These are phyloP conservation scores for Apophysomyces sp. DNA, from an alignment of 371 early-diverging fungal genomes.

Conservation along the genomic window DNA sequence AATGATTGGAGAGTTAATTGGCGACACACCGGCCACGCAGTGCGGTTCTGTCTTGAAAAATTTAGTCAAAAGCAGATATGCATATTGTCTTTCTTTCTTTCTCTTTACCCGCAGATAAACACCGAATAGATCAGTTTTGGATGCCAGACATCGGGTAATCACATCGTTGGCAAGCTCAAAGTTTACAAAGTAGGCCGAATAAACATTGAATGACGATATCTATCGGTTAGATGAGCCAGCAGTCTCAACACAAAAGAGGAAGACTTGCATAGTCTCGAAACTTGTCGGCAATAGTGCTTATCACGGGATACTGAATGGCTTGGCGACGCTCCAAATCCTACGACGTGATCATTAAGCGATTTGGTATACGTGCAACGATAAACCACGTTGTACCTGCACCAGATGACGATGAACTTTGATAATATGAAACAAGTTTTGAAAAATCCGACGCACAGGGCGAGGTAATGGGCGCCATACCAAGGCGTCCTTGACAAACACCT, in stretches of 20 bases:
- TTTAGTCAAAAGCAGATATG: background rate
- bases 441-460: slow-evolving; percentile 50
- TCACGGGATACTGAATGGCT: slow-evolving; percentile 18
- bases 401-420: slow-evolving; percentile 45
- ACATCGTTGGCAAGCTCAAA: slow-evolving; percentile 37
- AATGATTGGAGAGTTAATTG: slow-evolving; percentile 38
- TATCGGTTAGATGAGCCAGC: background rate
- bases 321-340: slow-evolving; percentile 29
- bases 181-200: slow-evolving; percentile 29
- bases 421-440: slow-evolving; percentile 55
- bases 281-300: slow-evolving; percentile 27
- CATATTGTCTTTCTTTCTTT: background rate
- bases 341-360: background rate
- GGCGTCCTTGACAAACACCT: slow-evolving; percentile 54
- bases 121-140: slow-evolving; percentile 24
- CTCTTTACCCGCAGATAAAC: slow-evolving; percentile 29
- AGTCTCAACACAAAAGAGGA: background rate
- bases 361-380: no score
- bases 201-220: slow-evolving; percentile 2
- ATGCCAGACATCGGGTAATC: slow-evolving; percentile 16
- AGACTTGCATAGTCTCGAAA: slow-evolving; percentile 26
- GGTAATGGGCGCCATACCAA: slow-evolving; percentile 42
- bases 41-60: slow-evolving; percentile 21
- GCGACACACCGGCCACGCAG: slow-evolving; percentile 28
- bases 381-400: slow-evolving; percentile 17